Evolutionary conservation across 2,329 filamentous ascomycete species (phyloP).

Genomic region (Cladophialophora exuberans): DNA sequence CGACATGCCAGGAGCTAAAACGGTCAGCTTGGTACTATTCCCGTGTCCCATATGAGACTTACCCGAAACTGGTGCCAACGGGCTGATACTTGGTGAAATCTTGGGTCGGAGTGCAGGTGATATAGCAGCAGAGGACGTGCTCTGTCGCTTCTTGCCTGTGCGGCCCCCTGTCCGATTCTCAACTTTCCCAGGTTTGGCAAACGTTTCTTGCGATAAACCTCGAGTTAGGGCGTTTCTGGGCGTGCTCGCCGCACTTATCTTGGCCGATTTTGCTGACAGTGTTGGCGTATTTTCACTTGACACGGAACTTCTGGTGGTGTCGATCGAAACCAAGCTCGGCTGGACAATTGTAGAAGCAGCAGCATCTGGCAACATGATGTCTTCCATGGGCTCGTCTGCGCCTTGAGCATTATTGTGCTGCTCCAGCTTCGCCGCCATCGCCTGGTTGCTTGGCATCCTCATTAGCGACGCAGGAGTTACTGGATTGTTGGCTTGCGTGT

Average conservation of each 20-base stretch:
- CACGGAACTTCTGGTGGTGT: constrained; percentile 46
- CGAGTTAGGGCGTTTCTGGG: constrained; percentile 27
- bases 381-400: constrained; percentile 62
- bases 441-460: constrained; percentile 63
- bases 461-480: constrained; percentile 89
- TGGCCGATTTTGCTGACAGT: constrained; percentile 66
- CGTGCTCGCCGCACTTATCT: constrained; percentile 59
- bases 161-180: constrained; percentile 46
- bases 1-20: constrained; percentile 34
- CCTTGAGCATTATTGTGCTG: constrained; percentile 45
- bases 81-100: constrained; percentile 94
- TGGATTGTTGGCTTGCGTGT: constrained; percentile 53
- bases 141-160: constrained; percentile 69
- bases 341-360: constrained; percentile 53
- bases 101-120: constrained; percentile 85
- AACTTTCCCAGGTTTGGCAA: constrained; percentile 36
- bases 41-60: constrained; percentile 42
- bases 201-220: constrained; percentile 44
- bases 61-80: constrained; percentile 74
- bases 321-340: constrained; percentile 54
- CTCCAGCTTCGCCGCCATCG: constrained; percentile 39
- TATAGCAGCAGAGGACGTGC: constrained; percentile 72
- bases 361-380: constrained; percentile 75
- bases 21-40: constrained; percentile 23
- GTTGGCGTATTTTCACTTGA: constrained; percentile 60